Evolutionary conservation across 306 rosid genomes (phyloP), one percentile per base, ranked within the genome.

Genomic region (Coriaria nepalensis): DNA sequence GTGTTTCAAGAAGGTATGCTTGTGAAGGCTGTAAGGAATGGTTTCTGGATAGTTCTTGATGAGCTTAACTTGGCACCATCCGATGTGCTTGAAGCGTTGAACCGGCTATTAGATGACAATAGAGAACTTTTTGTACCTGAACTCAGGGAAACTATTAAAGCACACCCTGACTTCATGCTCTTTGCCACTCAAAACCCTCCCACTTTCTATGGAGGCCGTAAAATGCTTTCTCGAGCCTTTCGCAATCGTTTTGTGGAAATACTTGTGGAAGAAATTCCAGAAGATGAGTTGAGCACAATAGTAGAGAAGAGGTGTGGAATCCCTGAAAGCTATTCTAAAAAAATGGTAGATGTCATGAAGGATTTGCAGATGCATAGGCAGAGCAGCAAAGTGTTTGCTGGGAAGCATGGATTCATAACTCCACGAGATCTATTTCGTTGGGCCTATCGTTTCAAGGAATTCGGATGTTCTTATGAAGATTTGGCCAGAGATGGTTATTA

Each of bases 101-200:
- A 90, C 47, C 76, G 97, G 54, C 74, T 90, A 45, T 76, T 90
- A 44, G 97, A 90, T 56, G 97, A 90, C 60, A 90, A 90, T 57
- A 81, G 97, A 51, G 97, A 90, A 70, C 87, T 90, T 68, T 84
- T 72, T 67, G 85, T 84, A 49, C 97, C 97, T 56, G 97, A 90
- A 62, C 73, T 81, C 52, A 80, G 80, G 73, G 71, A 68, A 54
- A 81, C 82, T 12, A 55, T 84, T 59, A 47, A 37, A 63, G 90
- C 97, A 32, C 77, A 90, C 77, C 77, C 78, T 46, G 54, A 84
- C 50, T 90, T 90, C 47, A 84, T 90, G 97, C 97, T 90, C 59
- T 90, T 90, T 67, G 97, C 92, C 9, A 90, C 97, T 47, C 97
- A 90, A 66, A 90, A 90, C 70, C 97, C 97, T 5, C 97, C 97